Conservation (phyloP, 495 filamentous ascomycete species). For the Mytilinidion resinicola region DNA sequence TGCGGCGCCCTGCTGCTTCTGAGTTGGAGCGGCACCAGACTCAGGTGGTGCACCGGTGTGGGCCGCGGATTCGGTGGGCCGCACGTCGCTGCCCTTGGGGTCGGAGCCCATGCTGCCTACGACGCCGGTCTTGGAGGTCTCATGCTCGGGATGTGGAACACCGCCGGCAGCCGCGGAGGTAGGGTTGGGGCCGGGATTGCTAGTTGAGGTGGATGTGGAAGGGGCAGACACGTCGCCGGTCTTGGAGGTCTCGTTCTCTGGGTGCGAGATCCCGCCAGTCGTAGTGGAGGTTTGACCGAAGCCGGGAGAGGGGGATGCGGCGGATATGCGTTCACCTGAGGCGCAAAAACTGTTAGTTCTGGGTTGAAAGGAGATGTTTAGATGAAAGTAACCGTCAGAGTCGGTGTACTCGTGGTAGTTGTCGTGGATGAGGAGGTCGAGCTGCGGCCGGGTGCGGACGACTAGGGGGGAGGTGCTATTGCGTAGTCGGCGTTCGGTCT, state of each 20-base stretch:
- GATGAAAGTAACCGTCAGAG: too few species aligned
- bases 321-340: conserved; percentile 13
- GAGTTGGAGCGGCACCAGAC: conserved; percentile 12
- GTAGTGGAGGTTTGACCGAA: too few species aligned
- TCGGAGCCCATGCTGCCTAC: conserved; percentile 8
- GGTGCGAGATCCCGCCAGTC: background rate
- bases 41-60: conserved; percentile 23
- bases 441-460: too few species aligned
- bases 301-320: background rate
- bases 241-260: conserved; percentile 3
- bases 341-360: too few species aligned
- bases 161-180: conserved; percentile 9
- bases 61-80: conserved; percentile 15
- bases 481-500: too few species aligned
- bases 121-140: conserved; percentile 28
- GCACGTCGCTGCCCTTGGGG: conserved; percentile 8
- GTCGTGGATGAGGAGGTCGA: too few species aligned
- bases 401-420: too few species aligned
- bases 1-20: conserved; percentile 39
- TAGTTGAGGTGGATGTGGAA: conserved; percentile 34
- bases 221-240: background rate
- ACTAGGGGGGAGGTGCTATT: too few species aligned
- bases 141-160: conserved; percentile 14
- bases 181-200: conserved; percentile 5
- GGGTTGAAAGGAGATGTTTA: too few species aligned